Evolutionary conservation across 306 rosid species (phyloP).

Genomic region (Dryas alaskensis): DNA sequence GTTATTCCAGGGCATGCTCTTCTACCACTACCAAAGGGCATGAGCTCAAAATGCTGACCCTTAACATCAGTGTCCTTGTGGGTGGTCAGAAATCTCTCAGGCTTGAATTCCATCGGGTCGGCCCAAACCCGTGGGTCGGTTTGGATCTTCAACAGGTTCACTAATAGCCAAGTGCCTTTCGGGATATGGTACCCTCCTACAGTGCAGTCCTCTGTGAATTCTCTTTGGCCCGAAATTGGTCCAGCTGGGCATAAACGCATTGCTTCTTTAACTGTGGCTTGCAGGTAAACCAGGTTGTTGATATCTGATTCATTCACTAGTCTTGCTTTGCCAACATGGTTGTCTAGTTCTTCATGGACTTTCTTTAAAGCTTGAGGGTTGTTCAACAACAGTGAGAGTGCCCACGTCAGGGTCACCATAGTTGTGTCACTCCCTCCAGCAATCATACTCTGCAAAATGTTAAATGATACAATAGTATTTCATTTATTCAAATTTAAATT

Average conservation of each 20-base stretch:
- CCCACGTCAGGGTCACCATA: slow-evolving; percentile 42
- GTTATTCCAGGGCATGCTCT: slow-evolving; percentile 49
- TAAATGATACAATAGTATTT: too few relatives aligned
- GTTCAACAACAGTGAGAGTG: slow-evolving; percentile 35
- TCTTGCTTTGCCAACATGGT: slow-evolving; percentile 50
- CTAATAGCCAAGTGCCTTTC: slow-evolving; percentile 40
- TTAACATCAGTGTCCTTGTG: slow-evolving; percentile 43
- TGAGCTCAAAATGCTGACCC: slow-evolving; percentile 44
- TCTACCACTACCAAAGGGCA: slow-evolving; percentile 63
- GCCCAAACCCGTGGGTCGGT: slow-evolving; percentile 47
- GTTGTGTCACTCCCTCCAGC: slow-evolving; percentile 51
- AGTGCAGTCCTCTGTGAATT: slow-evolving; percentile 41
- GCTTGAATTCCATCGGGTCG: slow-evolving; percentile 50
- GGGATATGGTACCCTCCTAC: slow-evolving; percentile 39
- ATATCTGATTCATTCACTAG: slow-evolving; percentile 46
- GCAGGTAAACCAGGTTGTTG: slow-evolving; percentile 43
- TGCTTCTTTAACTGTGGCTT: slow-evolving; percentile 50
- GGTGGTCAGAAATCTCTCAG: slow-evolving; percentile 49
- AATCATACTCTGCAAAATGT: slow-evolving; percentile 30
- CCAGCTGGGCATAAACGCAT: slow-evolving; percentile 50
- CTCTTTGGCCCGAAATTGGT: slow-evolving; percentile 37
- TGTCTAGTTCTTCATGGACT: slow-evolving; percentile 46
- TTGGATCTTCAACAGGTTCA: slow-evolving; percentile 54
- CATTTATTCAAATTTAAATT: too few relatives aligned
- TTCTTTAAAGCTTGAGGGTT: slow-evolving; percentile 29